phyloP scores from a whole-genome alignment of 352 stramenopile genomes.

The Phytopythium sindhum region DNA sequence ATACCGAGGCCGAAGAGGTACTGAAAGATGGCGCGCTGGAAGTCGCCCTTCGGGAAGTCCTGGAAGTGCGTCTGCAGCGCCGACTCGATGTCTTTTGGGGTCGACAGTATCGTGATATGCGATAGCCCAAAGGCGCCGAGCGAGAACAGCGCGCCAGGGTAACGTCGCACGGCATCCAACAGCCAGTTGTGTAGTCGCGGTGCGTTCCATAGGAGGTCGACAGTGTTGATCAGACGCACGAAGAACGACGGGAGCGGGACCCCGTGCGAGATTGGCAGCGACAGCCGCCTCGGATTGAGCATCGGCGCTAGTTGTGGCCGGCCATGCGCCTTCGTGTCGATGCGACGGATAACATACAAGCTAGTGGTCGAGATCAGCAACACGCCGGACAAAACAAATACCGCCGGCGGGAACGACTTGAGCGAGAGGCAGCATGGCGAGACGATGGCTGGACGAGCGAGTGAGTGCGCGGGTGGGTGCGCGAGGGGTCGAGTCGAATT shows the following conservation, averaged over 20 bases:
- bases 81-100: constrained; percentile 34
- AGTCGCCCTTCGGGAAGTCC: constrained; percentile 57
- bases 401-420: neutral
- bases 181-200: constrained; percentile 42
- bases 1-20: constrained; percentile 48
- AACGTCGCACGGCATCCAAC: constrained; percentile 15
- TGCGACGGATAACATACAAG: neutral
- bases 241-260: neutral
- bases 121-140: constrained; percentile 23
- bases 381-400: neutral
- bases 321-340: neutral
- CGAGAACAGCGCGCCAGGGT: constrained; percentile 26
- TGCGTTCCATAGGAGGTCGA: constrained; percentile 26
- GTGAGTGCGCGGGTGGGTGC: neutral
- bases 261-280: neutral
- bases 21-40: constrained; percentile 24
- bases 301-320: neutral
- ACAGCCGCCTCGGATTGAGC: neutral
- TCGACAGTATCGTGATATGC: constrained; percentile 35
- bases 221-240: constrained; percentile 12
- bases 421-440: neutral
- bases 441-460: neutral
- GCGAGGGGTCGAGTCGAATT: neutral
- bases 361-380: neutral
- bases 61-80: constrained; percentile 63